phyloP scores from a whole-genome alignment of 2,329 filamentous ascomycete genomes.

The Sporothrix brasiliensis region DNA sequence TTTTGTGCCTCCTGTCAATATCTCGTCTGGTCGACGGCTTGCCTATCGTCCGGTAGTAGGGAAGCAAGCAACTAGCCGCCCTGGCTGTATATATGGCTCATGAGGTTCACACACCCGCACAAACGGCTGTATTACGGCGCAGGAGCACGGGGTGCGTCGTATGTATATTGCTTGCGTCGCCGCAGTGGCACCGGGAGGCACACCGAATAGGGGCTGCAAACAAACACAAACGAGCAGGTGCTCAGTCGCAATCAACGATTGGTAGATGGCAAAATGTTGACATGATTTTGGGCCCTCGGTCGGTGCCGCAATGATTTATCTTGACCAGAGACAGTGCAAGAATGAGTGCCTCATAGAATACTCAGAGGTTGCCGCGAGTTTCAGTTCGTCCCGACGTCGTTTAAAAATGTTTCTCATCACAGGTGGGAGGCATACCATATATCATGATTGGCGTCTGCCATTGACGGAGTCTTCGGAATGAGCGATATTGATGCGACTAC shows the following conservation, averaged over 20 bases:
- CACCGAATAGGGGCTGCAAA: not conserved
- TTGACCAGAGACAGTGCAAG: not conserved
- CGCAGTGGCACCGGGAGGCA: conserved; percentile 18
- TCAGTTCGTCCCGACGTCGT: not conserved
- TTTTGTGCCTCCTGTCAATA: conserved; percentile 1
- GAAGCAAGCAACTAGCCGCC: conserved; percentile 1
- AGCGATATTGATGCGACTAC: not conserved
- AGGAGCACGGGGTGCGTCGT: conserved; percentile 4
- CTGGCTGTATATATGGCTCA: no score
- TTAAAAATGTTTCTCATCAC: not conserved
- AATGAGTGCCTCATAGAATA: not conserved
- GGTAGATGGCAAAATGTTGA: not conserved
- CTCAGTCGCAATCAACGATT: not conserved
- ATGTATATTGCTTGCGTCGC: conserved; percentile 13
- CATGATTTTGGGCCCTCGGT: not conserved
- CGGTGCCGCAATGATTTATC: not conserved
- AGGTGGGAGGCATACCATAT: no score
- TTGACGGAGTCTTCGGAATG: not conserved
- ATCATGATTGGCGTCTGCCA: no score
- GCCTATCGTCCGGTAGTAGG: not conserved
- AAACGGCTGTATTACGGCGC: conserved; percentile 9
- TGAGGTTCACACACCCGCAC: conserved; percentile 1
- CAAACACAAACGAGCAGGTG: not conserved
- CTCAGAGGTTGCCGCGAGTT: not conserved
- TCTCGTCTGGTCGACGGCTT: not conserved